A percentile compares a stretch with the other conserved stretches of the same genome.
Conservation (phyloP, 2,329 filamentous ascomycete species). For the Verticillium isaacii region DNA sequence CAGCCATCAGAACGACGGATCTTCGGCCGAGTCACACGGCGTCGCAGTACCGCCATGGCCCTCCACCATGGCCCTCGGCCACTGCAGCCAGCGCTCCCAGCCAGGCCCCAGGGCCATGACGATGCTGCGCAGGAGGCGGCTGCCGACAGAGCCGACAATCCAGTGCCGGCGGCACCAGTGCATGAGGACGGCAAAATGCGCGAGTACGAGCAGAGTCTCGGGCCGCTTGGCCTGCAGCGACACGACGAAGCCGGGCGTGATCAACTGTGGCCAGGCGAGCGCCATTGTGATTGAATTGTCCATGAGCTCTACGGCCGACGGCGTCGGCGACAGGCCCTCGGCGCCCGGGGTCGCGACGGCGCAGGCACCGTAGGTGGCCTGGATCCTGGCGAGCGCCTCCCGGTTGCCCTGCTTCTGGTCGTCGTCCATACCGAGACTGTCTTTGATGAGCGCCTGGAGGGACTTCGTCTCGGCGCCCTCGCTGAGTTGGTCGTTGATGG, state of each 20-base stretch:
- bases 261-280: slow-evolving; percentile 23
- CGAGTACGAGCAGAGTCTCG: slow-evolving; percentile 40
- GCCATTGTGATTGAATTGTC: slow-evolving; percentile 3
- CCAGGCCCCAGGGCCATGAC: slow-evolving; percentile 6
- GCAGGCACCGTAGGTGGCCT: slow-evolving; percentile 28
- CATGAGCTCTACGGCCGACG: neutral
- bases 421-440: slow-evolving; percentile 16
- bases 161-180: slow-evolving; percentile 33
- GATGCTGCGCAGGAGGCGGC: slow-evolving; percentile 12
- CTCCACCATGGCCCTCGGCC: neutral
- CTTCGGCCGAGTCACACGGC: no score
- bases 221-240: slow-evolving; percentile 28
- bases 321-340: neutral
- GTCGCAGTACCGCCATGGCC: no score
- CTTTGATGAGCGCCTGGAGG: slow-evolving; percentile 22
- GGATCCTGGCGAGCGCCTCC: slow-evolving; percentile 21
- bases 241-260: slow-evolving; percentile 27
- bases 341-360: slow-evolving; percentile 16
- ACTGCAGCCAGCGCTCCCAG: neutral
- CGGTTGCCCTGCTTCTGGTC: slow-evolving; percentile 18
- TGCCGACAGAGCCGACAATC: slow-evolving; percentile 5
- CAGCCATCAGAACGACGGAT: no score
- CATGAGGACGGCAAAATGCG: slow-evolving; percentile 44
- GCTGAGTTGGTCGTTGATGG: slow-evolving; percentile 6
- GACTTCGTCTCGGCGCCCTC: slow-evolving; percentile 12